Conservation (phyloP, 768 basidiomycete species). For the Boletus fagicola region DNA sequence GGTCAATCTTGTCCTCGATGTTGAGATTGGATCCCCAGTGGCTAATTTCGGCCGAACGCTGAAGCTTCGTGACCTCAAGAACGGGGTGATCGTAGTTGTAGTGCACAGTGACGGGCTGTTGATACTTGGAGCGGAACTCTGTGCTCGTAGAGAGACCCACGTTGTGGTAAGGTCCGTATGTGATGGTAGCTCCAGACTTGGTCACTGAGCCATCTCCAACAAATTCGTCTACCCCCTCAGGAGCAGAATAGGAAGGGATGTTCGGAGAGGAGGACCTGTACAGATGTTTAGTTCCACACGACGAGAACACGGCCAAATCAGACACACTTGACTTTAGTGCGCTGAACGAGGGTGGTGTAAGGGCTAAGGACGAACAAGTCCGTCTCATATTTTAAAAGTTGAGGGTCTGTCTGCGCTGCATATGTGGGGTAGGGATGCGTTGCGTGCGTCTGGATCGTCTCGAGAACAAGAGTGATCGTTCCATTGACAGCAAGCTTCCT, state of each 20-base stretch:
- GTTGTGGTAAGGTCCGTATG: conserved; percentile 85
- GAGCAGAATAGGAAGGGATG: conserved; percentile 70
- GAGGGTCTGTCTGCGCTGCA: conserved; percentile 73
- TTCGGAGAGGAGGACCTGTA: conserved; percentile 67
- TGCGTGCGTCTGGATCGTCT: conserved; percentile 75
- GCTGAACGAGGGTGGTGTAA: conserved; percentile 76
- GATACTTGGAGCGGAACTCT: conserved; percentile 56
- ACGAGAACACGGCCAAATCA: neutral
- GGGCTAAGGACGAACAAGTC: conserved; percentile 83
- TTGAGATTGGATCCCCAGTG: conserved; percentile 98
- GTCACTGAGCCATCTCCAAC: conserved; percentile 58
- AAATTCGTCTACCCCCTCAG: conserved; percentile 58
- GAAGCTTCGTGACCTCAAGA: conserved; percentile 67
- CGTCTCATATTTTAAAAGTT: conserved; percentile 73
- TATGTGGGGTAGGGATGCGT: conserved; percentile 72
- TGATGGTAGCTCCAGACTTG: conserved; percentile 76
- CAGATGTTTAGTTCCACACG: conserved; percentile 4
- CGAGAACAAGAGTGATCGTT: conserved; percentile 73
- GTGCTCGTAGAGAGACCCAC: conserved; percentile 60
- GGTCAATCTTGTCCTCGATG: conserved; percentile 79
- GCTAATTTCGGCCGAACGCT: conserved; percentile 84
- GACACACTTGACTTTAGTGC: conserved; percentile 82
- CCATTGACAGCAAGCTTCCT: conserved; percentile 55
- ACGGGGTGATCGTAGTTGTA: conserved; percentile 84
- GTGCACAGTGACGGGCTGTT: conserved; percentile 70